A percentile compares a stretch with the other conserved stretches of the same genome.
Conservation (phyloP, 2,329 filamentous ascomycete species). For the Podosphaera xanthii region DNA sequence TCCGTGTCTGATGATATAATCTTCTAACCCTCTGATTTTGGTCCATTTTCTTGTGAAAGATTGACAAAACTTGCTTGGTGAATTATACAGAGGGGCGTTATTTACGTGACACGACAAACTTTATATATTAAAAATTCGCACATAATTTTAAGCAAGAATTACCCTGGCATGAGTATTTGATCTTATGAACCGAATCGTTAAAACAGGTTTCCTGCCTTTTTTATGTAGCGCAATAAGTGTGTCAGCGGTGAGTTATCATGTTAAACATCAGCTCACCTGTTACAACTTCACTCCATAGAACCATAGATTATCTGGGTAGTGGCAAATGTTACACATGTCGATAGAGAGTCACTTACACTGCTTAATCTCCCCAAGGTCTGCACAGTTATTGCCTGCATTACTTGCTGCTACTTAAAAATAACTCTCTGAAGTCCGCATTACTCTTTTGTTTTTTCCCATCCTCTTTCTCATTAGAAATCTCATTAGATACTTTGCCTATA, state of each 20-base stretch:
- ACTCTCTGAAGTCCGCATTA: conserved; percentile 34
- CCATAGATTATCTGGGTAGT: not conserved
- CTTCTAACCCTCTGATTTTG: not conserved
- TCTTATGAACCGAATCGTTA: not conserved
- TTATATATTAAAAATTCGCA: not conserved
- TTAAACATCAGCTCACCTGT: not conserved
- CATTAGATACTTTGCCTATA: conserved; percentile 3
- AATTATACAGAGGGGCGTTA: not conserved
- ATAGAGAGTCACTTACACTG: not conserved
- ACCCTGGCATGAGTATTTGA: not conserved
- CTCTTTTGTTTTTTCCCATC: conserved; percentile 21
- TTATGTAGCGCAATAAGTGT: not conserved
- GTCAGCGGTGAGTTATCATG: not conserved
- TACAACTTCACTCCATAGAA: not conserved
- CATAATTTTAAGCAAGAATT: not conserved
- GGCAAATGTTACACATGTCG: not conserved
- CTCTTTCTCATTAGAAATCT: conserved; percentile 7
- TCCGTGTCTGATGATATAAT: not conserved
- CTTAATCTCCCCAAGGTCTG: not conserved
- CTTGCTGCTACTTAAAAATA: conserved; percentile 14
- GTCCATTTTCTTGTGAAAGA: not conserved
- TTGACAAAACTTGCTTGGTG: not conserved
- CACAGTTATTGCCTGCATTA: conserved; percentile 1
- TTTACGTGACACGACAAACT: not conserved
- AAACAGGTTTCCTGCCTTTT: not conserved